phyloP scores from a whole-genome alignment of 2,329 filamentous ascomycete genomes.

The Leptosphaerulina australis region DNA sequence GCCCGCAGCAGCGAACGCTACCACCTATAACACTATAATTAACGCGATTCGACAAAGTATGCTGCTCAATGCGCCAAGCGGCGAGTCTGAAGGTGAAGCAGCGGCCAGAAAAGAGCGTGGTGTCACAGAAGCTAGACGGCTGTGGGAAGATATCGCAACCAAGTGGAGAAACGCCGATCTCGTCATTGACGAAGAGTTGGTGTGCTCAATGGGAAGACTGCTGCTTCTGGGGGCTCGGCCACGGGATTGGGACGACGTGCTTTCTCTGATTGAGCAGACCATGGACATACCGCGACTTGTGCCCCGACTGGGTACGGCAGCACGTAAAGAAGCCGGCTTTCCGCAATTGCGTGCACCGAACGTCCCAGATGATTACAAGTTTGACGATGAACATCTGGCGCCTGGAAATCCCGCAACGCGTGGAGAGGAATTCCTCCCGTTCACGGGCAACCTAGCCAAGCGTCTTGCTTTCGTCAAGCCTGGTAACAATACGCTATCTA shows the following conservation, averaged over 20 bases:
- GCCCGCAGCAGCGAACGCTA: constrained; percentile 66
- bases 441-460: constrained; percentile 36
- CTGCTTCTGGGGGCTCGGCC: constrained; percentile 68
- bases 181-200: constrained; percentile 76
- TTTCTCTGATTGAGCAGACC: constrained; percentile 79
- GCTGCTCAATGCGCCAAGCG: constrained; percentile 34
- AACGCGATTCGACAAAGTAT: constrained; percentile 66
- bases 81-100: constrained; percentile 36
- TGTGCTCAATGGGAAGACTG: constrained; percentile 79
- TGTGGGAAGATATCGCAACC: constrained; percentile 82
- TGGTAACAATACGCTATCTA: constrained; percentile 65
- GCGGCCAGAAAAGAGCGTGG: constrained; percentile 49
- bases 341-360: constrained; percentile 46
- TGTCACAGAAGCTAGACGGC: constrained; percentile 69
- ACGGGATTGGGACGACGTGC: constrained; percentile 71
- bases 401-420: constrained; percentile 28
- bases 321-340: constrained; percentile 32
- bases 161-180: constrained; percentile 76
- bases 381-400: constrained; percentile 39
- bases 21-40: constrained; percentile 83
- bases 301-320: constrained; percentile 44
- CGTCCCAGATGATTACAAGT: constrained; percentile 32
- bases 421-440: constrained; percentile 43
- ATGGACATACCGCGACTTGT: constrained; percentile 72
- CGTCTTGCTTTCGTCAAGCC: constrained; percentile 54